Evolutionary conservation across 176 grass and related monocot genomes (phyloP), one percentile per base, ranked within the genome.

Genomic region (Calamus simplicifolius): DNA sequence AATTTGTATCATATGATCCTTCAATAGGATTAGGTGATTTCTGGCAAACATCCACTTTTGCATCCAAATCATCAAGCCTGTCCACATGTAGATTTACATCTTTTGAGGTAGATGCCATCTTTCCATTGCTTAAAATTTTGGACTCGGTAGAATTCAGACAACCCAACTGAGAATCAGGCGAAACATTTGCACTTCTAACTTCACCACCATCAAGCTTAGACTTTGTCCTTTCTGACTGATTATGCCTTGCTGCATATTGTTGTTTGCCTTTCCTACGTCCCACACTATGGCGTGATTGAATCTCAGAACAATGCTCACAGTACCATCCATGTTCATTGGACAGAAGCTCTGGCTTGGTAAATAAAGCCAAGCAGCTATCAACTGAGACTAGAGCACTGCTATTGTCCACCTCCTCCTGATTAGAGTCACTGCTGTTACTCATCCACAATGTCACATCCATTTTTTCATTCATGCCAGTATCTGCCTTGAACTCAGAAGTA

Each of bases 361-460:
- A 98, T 66, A 89, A 75, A 58, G 66, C 35, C 61, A 98, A 82
- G 64, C 94, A 98, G 60, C 94, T 81, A 48, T 82, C 79, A 28
- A 98, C 78, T 52, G 94, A 93, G 65, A 89, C 61, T 8, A 76
- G 78, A 54, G 76, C 66, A 83, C 76, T 75, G 27, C 72, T 78
- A 75, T 98, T 73, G 69, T 91, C 83, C 71, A 91, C 93, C 76
- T 91, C 21, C 21, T 23, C 81, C 30, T 83, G 72, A 48, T 48
- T 76, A 29, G 64, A 67, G 13, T 75, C 73, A 77, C 61, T 67
- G 56, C 61, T 81, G 61, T 77, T 88, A 56, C 73, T 83, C 61
- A 77, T 79, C 87, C 87, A 97, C 56, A 76, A 75, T 64, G 84
- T 80, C 38, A 79, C 76, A 81, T 87, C 75, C 73, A 77, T 83